Evolutionary conservation across 1,284 basidiomycete genomes (phyloP).

Genomic region (Thelephora terrestris): DNA sequence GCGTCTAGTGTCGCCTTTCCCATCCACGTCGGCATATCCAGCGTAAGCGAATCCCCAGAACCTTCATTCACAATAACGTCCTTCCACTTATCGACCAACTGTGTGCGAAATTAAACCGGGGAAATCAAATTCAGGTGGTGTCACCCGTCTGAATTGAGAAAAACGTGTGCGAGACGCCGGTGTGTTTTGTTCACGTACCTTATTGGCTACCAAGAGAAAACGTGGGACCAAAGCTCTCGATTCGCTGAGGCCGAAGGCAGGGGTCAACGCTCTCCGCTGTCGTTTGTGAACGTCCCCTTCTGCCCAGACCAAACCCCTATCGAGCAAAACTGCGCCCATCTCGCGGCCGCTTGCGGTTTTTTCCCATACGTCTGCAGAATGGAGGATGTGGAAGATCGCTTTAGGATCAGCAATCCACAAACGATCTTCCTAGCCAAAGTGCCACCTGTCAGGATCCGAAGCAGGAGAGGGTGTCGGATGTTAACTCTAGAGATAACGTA

Average conservation of each 20-base stretch:
- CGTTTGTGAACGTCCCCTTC: conserved; percentile 23
- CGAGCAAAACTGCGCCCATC: conserved; percentile 9
- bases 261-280: conserved; percentile 22
- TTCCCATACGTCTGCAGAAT: background rate
- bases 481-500: too few relatives aligned
- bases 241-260: conserved; percentile 19
- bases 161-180: background rate
- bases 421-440: conserved; percentile 10
- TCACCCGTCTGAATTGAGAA: background rate
- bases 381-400: background rate
- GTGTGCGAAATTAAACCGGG: background rate
- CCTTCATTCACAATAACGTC: conserved; percentile 9
- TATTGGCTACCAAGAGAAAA: conserved; percentile 9
- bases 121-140: conserved; percentile 1
- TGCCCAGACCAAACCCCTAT: conserved; percentile 21
- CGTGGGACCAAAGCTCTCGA: conserved; percentile 12
- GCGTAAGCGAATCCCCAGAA: conserved; percentile 1
- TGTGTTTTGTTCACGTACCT: conserved; percentile 4
- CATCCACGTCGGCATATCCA: conserved; percentile 14
- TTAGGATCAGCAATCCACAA: background rate
- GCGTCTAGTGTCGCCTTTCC: conserved; percentile 14
- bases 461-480: too few relatives aligned
- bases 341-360: background rate
- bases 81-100: conserved; percentile 16
- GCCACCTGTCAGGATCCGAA: too few relatives aligned